Conservation (phyloP, 208 protist species). For the Balamuthia mandrillaris region DNA sequence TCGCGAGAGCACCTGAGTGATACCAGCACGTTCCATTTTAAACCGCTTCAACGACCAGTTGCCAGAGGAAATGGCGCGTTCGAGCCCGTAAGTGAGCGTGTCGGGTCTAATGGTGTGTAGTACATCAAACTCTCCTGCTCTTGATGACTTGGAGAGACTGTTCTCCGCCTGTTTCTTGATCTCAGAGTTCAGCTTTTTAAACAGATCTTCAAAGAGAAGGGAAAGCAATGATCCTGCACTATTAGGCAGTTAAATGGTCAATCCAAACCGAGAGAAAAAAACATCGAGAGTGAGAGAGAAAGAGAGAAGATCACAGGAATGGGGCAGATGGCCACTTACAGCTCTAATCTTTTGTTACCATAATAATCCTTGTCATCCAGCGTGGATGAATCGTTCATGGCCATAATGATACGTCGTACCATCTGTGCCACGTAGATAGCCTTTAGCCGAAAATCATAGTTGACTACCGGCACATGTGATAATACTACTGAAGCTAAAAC, state of each 20-base stretch:
- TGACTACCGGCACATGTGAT: slow-evolving; percentile 87
- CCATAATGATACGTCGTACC: slow-evolving; percentile 93
- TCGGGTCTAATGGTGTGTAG: slow-evolving; percentile 87
- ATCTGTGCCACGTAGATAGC: slow-evolving; percentile 95
- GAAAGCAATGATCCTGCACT: slow-evolving; percentile 94
- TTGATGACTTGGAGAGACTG: slow-evolving; percentile 83
- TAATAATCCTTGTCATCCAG: slow-evolving; percentile 99
- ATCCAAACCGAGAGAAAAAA: too few species aligned
- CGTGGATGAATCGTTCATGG: slow-evolving; percentile 77
- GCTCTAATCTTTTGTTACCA: slow-evolving; percentile 97
- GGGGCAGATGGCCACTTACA: slow-evolving; percentile 38
- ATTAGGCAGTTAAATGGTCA: too few species aligned
- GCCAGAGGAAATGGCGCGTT: slow-evolving; percentile 93
- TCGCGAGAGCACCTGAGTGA: slow-evolving; percentile 93
- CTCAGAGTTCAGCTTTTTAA: slow-evolving; percentile 96
- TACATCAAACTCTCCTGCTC: slow-evolving; percentile 85
- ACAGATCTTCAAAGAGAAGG: slow-evolving; percentile 97
- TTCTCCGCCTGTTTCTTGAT: slow-evolving; percentile 87
- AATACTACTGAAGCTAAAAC: slow-evolving; percentile 76
- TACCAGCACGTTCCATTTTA: slow-evolving; percentile 85
- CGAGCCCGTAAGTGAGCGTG: slow-evolving; percentile 94
- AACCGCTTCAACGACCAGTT: slow-evolving; percentile 96
- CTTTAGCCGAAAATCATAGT: slow-evolving; percentile 96
- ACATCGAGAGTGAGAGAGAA: neutral
- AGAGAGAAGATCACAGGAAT: neutral